Conservation (phyloP, 1,284 basidiomycete genomes). For the Fomitopsis schrenkii region DNA sequence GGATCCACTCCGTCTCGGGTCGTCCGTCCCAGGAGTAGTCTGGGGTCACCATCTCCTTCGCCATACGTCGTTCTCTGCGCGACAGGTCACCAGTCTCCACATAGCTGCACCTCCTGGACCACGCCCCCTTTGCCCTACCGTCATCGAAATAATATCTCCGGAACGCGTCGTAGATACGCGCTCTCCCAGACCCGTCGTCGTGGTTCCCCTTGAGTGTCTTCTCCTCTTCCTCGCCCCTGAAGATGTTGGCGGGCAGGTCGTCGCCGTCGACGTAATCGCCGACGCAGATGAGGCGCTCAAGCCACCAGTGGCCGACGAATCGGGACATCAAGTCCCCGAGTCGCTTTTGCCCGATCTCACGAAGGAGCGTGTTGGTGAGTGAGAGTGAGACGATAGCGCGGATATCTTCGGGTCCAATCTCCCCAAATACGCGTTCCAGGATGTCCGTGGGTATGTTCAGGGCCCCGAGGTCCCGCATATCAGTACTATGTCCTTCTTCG, state of each 20-base stretch:
- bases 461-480: neutral
- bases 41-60: neutral
- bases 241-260: constrained; percentile 9
- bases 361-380: constrained; percentile 9
- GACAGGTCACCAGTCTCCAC: neutral
- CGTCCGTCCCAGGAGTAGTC: neutral
- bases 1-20: neutral
- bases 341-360: constrained; percentile 1
- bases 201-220: neutral
- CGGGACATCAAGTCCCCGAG: neutral
- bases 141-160: neutral
- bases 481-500: neutral
- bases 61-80: neutral
- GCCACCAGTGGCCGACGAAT: constrained; percentile 1
- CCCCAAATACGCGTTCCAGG: neutral
- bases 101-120: neutral
- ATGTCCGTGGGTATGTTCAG: neutral
- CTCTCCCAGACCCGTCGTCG: neutral
- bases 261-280: constrained; percentile 3
- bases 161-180: neutral
- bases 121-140: neutral
- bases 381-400: constrained; percentile 1
- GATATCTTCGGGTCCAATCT: neutral
- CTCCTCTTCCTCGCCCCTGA: constrained; percentile 6
- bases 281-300: constrained; percentile 14